Base-by-base conservation (phyloP, 2,329 filamentous ascomycete genomes). In the Didymella sp. region DNA sequence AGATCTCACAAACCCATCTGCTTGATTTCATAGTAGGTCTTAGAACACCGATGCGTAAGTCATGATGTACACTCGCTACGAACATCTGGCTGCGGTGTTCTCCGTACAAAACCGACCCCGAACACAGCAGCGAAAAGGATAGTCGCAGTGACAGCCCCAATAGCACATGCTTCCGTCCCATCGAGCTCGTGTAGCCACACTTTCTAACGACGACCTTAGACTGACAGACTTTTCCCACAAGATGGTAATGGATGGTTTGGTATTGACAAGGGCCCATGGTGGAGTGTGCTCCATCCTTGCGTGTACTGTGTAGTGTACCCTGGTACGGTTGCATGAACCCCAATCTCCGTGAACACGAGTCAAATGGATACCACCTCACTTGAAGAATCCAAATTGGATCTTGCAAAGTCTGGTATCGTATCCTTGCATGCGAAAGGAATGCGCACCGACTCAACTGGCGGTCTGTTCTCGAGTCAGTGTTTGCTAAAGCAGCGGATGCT, bases 311-410 rank as follows among this genome's bases (percentile, higher is more conserved):
- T 42, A 47, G 22, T 28, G 17, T 41, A 41, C 28, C 41, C 47
- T 47, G 35, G 30, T 37, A 25, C 24, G 19, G 22, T 47, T 42
- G 47, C 47, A 51, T 47, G 33, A 51, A 51, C 37, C 12, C 19
- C 47, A 57, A 57, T 57, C 25, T 57, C 43, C 28, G 30, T 35
- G 35, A 11, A 48, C 43, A 31, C 37, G 54, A 52, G 43, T 48
- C 49, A 52, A 31, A 12, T n/a, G 24, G 24, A 31, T 47, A 44
- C 48, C 19, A 47, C 35, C 19, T 37, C 35, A 43, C 28, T 30
- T 30, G 38, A 4, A 35, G 27, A 42, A 43, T 43, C 24, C 12
- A 47, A 17, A 8, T 22, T 9, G 9, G 40, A 15, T 25, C 41
- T 40, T 31, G 19, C 37, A 24, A 25, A 43, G 35, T 35, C 42